Percentiles rank a stretch among this genome's conserved stretches.
These are phyloP conservation scores for Funneliformis mosseae DNA, from an alignment of 192 early-diverging fungal genomes.

Conservation along the genomic window DNA sequence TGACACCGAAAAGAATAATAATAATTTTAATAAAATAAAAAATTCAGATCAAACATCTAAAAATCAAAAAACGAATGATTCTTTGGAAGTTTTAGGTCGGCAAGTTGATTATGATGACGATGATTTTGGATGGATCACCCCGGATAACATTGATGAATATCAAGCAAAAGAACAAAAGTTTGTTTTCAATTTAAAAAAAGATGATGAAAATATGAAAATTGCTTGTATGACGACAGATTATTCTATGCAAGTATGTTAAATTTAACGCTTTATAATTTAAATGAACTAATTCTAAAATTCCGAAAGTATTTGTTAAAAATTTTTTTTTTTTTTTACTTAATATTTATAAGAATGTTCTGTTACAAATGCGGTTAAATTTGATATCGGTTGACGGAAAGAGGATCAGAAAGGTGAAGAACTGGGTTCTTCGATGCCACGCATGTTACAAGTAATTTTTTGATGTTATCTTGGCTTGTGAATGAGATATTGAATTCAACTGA, in stretches of 20 bases:
- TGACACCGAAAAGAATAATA: background rate
- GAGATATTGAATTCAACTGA: background rate
- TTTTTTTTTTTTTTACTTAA: background rate
- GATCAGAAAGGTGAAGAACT: constrained; percentile 79
- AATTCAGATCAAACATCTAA: background rate
- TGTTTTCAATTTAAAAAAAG: background rate
- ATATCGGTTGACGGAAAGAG: constrained; percentile 81
- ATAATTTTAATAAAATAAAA: background rate
- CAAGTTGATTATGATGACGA: constrained; percentile 17
- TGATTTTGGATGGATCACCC: constrained; percentile 33
- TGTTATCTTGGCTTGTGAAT: background rate
- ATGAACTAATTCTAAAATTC: background rate
- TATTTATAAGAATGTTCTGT: constrained; percentile 78
- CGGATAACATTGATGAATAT: constrained; percentile 24
- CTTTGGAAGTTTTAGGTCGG: background rate
- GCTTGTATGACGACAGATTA: constrained; percentile 33
- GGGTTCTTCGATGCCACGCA: constrained; percentile 92
- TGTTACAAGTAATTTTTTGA: constrained; percentile 72
- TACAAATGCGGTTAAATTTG: constrained; percentile 90
- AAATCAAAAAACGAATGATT: constrained; percentile 3
- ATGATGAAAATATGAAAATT: constrained; percentile 15
- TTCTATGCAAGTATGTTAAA: constrained; percentile 21
- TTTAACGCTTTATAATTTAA: background rate
- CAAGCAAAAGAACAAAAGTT: constrained; percentile 14
- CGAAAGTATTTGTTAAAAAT: background rate